phyloP scores from a whole-genome alignment of 495 filamentous ascomycete species.

The Neurospora sp. region DNA sequence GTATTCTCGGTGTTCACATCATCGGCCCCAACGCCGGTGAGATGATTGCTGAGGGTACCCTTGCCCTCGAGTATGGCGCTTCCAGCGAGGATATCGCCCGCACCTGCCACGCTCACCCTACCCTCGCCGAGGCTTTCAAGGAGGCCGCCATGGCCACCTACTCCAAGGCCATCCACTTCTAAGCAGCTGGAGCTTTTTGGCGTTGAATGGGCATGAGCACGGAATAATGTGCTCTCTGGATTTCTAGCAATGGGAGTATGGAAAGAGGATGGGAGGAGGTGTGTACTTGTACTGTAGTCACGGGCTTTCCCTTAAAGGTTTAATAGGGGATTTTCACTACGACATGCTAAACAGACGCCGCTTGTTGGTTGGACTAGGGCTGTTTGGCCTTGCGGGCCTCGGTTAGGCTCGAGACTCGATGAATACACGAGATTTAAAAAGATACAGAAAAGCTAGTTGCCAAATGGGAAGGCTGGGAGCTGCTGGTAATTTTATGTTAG shows the following conservation, averaged over 20 bases:
- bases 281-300: slow-evolving; percentile 20
- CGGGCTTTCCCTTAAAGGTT: slow-evolving; percentile 11
- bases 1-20: slow-evolving; percentile 92
- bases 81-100: slow-evolving; percentile 90
- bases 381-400: neutral
- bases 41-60: slow-evolving; percentile 97
- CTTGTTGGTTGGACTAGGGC: neutral
- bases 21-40: slow-evolving; percentile 92
- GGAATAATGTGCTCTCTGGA: neutral
- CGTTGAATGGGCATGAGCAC: neutral
- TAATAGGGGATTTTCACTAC: slow-evolving; percentile 9
- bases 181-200: slow-evolving; percentile 20
- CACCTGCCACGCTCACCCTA: slow-evolving; percentile 95
- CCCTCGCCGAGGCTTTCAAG: slow-evolving; percentile 95
- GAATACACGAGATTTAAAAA: neutral
- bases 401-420: neutral
- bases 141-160: slow-evolving; percentile 98
- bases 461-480: neutral
- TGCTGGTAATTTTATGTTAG: neutral
- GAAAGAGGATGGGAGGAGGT: neutral
- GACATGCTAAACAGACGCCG: slow-evolving; percentile 6
- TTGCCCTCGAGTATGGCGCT: slow-evolving; percentile 94
- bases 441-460: neutral
- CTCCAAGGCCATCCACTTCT: slow-evolving; percentile 94
- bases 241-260: slow-evolving; percentile 4